These are phyloP conservation scores for Suillus sp. DNA, from an alignment of 768 basidiomycete species.

Conservation along the genomic window DNA sequence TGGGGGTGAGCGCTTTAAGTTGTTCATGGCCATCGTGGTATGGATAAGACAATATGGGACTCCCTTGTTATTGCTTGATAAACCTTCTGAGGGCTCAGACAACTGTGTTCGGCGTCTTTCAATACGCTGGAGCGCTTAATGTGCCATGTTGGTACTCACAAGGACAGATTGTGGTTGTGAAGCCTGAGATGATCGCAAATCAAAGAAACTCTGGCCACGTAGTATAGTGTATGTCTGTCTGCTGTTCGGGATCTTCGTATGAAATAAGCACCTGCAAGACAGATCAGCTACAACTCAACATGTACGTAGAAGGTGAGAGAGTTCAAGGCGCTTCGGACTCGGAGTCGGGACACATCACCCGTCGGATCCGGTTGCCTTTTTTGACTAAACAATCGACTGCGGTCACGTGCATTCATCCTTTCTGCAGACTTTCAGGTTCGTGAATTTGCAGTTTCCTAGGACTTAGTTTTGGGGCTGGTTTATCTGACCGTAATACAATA, in stretches of 20 bases:
- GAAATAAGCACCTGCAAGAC: neutral
- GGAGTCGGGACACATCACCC: neutral
- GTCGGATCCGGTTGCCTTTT: constrained; percentile 2
- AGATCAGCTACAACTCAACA: neutral
- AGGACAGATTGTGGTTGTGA: neutral
- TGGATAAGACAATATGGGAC: neutral
- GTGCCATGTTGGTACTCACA: neutral
- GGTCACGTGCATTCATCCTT: constrained; percentile 12
- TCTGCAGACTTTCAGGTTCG: neutral
- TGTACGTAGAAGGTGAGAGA: neutral
- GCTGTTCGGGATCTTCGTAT: neutral
- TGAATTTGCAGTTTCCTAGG: constrained; percentile 8
- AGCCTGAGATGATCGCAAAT: neutral
- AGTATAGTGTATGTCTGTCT: neutral
- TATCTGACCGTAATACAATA: constrained; percentile 3
- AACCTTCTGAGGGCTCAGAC: neutral
- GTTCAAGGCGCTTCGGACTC: neutral
- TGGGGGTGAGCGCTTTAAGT: constrained; percentile 33
- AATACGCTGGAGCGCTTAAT: neutral
- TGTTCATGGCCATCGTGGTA: constrained; percentile 9
- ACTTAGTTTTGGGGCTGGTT: neutral
- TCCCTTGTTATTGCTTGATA: constrained; percentile 6
- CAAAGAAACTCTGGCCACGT: neutral
- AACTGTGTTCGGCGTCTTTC: neutral
- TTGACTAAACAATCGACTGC: neutral